Percentiles rank a stretch among this genome's conserved stretches.
These are phyloP conservation scores for Prinsepia uniflora DNA, from an alignment of 306 rosid genomes.

Conservation along the genomic window DNA sequence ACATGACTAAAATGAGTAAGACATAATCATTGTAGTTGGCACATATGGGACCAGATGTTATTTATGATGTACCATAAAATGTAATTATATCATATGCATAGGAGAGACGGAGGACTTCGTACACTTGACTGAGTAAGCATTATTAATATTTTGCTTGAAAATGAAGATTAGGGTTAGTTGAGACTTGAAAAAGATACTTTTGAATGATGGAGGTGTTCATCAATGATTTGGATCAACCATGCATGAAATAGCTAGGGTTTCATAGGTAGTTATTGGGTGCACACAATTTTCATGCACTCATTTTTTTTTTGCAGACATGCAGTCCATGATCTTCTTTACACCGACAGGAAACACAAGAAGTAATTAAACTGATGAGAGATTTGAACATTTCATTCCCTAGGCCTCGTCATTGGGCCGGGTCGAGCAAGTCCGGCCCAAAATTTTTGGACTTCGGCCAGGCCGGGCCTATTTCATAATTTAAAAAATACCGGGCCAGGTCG, in stretches of 20 bases:
- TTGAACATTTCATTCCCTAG: not conserved
- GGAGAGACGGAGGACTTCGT: slow-evolving; percentile 4
- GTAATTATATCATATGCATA: not conserved
- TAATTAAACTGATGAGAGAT: not conserved
- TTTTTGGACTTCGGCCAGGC: no score
- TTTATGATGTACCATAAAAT: not conserved
- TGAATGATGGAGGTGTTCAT: slow-evolving; percentile 14
- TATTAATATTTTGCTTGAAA: not conserved
- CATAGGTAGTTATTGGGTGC: not conserved
- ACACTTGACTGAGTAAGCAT: slow-evolving; percentile 3
- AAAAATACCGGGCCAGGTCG: no score
- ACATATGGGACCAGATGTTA: not conserved
- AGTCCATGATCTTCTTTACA: not conserved
- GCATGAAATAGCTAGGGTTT: no score
- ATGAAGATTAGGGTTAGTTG: not conserved
- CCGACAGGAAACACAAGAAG: not conserved
- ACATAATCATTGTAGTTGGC: not conserved
- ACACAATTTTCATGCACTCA: not conserved
- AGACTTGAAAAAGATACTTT: slow-evolving; percentile 9
- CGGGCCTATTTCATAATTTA: no score
- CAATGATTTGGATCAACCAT: not conserved
- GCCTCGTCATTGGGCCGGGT: no score
- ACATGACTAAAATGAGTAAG: not conserved
- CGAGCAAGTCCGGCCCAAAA: no score
- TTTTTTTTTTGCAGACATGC: slow-evolving; percentile 1